phyloP scores from a whole-genome alignment of 202 grass and related monocot species.

The Carex arenaria region DNA sequence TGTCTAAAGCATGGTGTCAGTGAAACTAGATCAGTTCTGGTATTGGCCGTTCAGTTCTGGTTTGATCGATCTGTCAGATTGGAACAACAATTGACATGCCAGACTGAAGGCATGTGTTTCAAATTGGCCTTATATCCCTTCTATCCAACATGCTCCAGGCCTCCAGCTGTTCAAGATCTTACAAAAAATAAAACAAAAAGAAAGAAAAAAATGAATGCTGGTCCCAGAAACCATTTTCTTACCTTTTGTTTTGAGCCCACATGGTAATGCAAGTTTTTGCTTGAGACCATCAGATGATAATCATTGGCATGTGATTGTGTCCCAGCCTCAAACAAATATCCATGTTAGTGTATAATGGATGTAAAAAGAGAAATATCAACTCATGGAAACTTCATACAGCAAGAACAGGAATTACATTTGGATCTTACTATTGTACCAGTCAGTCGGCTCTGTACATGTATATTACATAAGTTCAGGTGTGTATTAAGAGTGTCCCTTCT shows the following conservation, averaged over 20 bases:
- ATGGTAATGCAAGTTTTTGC: neutral
- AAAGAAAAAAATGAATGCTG: conserved; percentile 7
- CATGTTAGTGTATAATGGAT: neutral
- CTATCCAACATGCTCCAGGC: neutral
- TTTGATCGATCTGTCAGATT: neutral
- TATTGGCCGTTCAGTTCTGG: neutral
- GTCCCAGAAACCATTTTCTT: conserved; percentile 11
- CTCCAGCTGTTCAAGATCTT: conserved; percentile 5
- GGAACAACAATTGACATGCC: conserved; percentile 10
- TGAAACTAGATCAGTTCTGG: conserved; percentile 7
- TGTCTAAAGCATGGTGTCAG: conserved; percentile 16
- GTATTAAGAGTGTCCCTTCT: neutral
- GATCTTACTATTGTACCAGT: conserved; percentile 5
- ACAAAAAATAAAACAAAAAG: neutral
- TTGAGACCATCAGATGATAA: neutral
- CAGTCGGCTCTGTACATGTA: neutral
- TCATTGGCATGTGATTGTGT: conserved; percentile 26
- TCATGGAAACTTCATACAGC: neutral
- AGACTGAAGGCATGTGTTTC: conserved; percentile 5
- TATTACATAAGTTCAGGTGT: neutral
- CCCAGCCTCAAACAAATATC: neutral
- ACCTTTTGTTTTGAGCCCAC: conserved; percentile 18
- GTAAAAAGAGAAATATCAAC: neutral
- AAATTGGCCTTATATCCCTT: neutral
- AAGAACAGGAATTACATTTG: neutral